Evolutionary conservation across 306 rosid species (phyloP).

Genomic region (Trifolium pratense): DNA sequence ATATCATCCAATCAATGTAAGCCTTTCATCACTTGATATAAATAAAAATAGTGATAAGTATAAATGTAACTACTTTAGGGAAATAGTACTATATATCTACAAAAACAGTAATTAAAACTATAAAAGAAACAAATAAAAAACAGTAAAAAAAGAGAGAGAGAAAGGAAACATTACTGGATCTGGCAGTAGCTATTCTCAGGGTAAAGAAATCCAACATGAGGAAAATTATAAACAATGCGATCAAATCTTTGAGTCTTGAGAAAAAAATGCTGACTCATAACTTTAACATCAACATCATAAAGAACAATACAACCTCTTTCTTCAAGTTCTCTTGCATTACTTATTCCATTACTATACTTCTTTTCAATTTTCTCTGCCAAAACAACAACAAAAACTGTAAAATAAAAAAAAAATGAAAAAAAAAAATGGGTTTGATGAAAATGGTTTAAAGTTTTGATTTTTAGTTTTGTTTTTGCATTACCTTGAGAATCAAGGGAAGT

Average conservation of each 20-base stretch:
- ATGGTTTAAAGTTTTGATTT: conserved; percentile 19
- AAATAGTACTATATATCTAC: not conserved
- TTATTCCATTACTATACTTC: conserved; percentile 64
- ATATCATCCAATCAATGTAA: not conserved
- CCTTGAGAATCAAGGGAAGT: conserved; percentile 79
- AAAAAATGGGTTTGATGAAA: conserved; percentile 36
- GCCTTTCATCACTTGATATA: not conserved
- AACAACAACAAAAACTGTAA: too few species aligned
- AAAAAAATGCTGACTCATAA: conserved; percentile 72
- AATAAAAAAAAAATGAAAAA: not conserved
- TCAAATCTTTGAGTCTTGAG: conserved; percentile 83
- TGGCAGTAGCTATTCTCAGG: conserved; percentile 73
- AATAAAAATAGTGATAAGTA: not conserved
- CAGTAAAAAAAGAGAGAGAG: not conserved
- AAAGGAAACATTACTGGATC: conserved; percentile 55
- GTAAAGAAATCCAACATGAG: conserved; percentile 82
- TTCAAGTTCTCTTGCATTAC: conserved; percentile 75
- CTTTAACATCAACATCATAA: conserved; percentile 65
- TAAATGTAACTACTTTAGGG: not conserved
- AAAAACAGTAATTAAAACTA: conserved; percentile 19
- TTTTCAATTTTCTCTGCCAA: conserved; percentile 56
- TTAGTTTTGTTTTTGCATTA: conserved; percentile 5
- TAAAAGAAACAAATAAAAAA: not conserved
- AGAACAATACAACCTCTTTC: conserved; percentile 66
- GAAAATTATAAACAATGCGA: conserved; percentile 80